Percentiles rank a stretch among this genome's conserved stretches.
Conservation (phyloP, 2,329 filamentous ascomycete genomes). For the Thielaviopsis musarum region DNA sequence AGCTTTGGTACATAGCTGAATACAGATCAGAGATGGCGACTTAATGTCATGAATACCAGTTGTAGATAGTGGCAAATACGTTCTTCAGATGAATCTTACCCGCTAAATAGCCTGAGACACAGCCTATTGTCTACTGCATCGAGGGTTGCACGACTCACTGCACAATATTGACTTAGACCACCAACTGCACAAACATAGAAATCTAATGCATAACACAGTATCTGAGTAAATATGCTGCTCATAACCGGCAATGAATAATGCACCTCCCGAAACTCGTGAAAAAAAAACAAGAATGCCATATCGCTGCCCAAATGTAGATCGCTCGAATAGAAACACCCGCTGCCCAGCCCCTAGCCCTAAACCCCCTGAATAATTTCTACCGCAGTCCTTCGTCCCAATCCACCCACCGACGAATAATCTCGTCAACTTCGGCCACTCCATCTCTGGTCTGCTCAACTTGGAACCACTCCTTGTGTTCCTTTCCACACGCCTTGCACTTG, state of each 20-base stretch:
- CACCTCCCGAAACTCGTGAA: neutral
- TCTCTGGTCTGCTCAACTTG: constrained; percentile 61
- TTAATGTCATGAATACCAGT: neutral
- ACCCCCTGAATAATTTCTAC: neutral
- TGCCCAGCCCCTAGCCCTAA: neutral
- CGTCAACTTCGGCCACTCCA: constrained; percentile 47
- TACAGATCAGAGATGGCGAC: neutral
- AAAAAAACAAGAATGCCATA: neutral
- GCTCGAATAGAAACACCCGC: neutral
- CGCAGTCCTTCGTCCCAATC: constrained; percentile 50
- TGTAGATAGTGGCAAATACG: neutral
- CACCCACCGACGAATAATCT: constrained; percentile 70
- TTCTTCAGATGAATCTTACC: neutral
- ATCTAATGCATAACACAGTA: neutral
- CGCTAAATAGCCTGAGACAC: neutral
- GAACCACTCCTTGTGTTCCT: constrained; percentile 89
- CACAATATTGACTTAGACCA: neutral
- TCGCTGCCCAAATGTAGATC: neutral
- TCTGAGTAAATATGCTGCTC: neutral
- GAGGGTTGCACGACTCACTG: neutral
- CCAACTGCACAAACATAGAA: neutral
- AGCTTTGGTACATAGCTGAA: neutral
- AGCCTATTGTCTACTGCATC: no score
- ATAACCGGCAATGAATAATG: neutral
- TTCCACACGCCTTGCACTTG: constrained; percentile 62